Evolutionary conservation across 73 alveolate species (phyloP).

Genomic region (Paramecium octaurelia): DNA sequence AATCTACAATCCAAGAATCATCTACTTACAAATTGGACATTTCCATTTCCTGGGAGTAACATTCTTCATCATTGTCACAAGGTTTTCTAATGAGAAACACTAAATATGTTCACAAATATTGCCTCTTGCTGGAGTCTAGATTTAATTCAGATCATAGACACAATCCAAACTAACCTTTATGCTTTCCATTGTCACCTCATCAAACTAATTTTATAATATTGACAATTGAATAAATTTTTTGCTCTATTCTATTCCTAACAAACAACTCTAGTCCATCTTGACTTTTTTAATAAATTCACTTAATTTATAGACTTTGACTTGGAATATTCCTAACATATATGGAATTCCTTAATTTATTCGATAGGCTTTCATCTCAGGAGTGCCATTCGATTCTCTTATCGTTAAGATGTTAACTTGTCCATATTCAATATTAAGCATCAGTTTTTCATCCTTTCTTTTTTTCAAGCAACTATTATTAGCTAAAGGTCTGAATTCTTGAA

Average conservation of each 20-base stretch:
- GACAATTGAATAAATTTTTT: conserved; percentile 14
- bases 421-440: not conserved
- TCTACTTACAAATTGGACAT: conserved; percentile 22
- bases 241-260: not conserved
- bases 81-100: conserved; percentile 22
- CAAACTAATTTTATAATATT: not conserved
- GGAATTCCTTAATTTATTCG: not conserved
- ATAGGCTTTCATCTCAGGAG: not conserved
- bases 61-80: not conserved
- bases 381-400: not conserved
- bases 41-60: not conserved
- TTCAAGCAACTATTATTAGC: not conserved
- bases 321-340: not conserved
- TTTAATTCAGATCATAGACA: not conserved
- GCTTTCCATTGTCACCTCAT: conserved; percentile 13
- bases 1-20: not conserved
- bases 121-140: conserved; percentile 37
- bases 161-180: conserved; percentile 6
- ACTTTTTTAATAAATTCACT: not conserved
- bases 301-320: not conserved
- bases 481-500: not conserved
- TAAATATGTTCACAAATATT: conserved; percentile 23
- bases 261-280: not conserved
- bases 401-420: not conserved
- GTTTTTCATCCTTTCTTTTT: conserved; percentile 33